Base-by-base conservation (phyloP, 2,329 filamentous ascomycete genomes). In the Exophiala oligosperma region DNA sequence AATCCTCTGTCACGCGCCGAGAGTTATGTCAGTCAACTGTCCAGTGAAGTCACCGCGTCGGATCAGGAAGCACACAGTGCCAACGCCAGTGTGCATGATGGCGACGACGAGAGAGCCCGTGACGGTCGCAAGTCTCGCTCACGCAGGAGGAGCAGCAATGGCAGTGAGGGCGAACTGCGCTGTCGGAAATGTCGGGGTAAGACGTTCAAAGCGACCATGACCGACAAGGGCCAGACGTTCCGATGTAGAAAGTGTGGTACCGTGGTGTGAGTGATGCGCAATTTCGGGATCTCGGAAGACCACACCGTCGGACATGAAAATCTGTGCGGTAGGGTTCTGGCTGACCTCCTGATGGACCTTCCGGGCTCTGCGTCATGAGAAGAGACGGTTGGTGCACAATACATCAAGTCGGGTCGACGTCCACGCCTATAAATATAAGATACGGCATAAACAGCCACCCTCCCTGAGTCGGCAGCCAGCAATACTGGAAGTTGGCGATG, bases 231-330 rank as follows among this genome's bases (percentile, higher is more conserved):
- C 4, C 56, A 64, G 46, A 56, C 35, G n/a, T 54, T 67, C 48
- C 59, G 57, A n/a, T 67, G 65, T 53, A 62, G 60, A 44, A 64
- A 53, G 23, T 67, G 65, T 56, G 64, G 65, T 12, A 58, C 62
- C 43, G 52, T 50, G 17, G 49, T 62, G 8, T 62, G 52, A 62
- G 23, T 21, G 9, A 32, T 24, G 24, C 1, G 26, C 5, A 28
- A 32, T 17, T 28, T 35, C 3, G 14, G 29, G 28, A 17, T 47
- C 14, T 35, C 9, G 32, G 9, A 35, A 24, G 6, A n/a, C 26
- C 5, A 23, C 14, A 3, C 8, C 17, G 38, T 21, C 9, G 2
- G 23, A 43, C 17, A 17, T 17, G 17, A 17, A 17, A 17, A 17
- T 17, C 17, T 17, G 17, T 17, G 17, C 17, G 17, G 17, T 17